These are phyloP conservation scores for Cystobasidium onofrii DNA, from an alignment of 768 basidiomycete genomes.

Conservation along the genomic window DNA sequence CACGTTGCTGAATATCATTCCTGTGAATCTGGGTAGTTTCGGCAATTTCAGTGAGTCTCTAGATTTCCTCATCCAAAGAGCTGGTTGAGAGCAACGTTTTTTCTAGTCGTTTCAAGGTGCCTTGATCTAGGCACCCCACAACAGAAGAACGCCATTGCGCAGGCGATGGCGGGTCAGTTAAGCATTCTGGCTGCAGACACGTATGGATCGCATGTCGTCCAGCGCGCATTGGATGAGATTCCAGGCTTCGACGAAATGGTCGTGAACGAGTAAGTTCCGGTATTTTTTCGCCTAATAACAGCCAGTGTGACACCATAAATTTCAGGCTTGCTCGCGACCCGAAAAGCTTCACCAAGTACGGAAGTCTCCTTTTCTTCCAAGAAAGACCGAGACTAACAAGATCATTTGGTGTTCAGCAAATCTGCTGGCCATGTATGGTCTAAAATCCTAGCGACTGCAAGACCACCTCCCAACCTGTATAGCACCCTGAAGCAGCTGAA, in stretches of 20 bases:
- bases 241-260: slow-evolving; percentile 1
- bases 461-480: slow-evolving; percentile 23
- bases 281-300: background rate
- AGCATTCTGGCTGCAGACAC: slow-evolving; percentile 21
- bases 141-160: background rate
- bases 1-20: too few species aligned
- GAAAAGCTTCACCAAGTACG: slow-evolving; percentile 8
- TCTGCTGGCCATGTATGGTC: slow-evolving; percentile 31
- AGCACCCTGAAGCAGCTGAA: background rate
- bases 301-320: too few species aligned
- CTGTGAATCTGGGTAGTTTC: background rate
- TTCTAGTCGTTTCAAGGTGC: slow-evolving; percentile 25
- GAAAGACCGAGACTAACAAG: background rate
- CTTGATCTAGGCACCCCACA: slow-evolving; percentile 10
- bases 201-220: slow-evolving; percentile 30
- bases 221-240: slow-evolving; percentile 19
- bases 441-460: slow-evolving; percentile 1
- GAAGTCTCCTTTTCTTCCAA: background rate
- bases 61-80: background rate
- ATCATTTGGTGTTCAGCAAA: background rate
- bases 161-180: slow-evolving; percentile 2
- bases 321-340: slow-evolving; percentile 11
- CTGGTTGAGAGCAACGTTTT: background rate
- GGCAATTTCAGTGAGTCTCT: slow-evolving; percentile 28
- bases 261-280: slow-evolving; percentile 10